phyloP scores from a whole-genome alignment of 2,329 filamentous ascomycete species.

The Aureobasidium zeae region DNA sequence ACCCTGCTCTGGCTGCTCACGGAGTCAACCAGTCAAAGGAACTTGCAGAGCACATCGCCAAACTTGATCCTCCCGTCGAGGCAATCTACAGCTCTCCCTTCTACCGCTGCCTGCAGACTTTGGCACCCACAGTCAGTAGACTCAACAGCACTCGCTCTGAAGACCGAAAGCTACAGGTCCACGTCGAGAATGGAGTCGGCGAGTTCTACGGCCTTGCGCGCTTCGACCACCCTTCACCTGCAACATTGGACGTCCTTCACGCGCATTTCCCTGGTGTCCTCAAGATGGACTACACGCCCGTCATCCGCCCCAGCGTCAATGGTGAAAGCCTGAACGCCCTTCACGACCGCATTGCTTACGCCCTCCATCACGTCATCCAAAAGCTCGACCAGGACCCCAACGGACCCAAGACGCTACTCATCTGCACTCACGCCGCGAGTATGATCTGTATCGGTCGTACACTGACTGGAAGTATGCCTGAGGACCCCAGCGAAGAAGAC shows the following conservation, averaged over 20 bases:
- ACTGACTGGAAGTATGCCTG: conserved; percentile 68
- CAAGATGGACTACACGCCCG: conserved; percentile 41
- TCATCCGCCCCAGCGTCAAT: conserved; percentile 57
- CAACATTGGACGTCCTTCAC: conserved; percentile 52
- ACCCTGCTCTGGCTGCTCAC: conserved; percentile 78
- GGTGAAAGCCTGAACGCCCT: conserved; percentile 75
- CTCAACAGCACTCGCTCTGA: conserved; percentile 29
- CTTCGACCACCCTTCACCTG: conserved; percentile 77
- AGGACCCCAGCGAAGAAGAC: conserved; percentile 62
- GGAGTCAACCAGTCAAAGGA: conserved; percentile 76
- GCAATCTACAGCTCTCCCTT: conserved; percentile 76
- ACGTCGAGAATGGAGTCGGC: conserved; percentile 40
- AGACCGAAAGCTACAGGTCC: conserved; percentile 26
- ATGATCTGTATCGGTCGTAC: conserved; percentile 79
- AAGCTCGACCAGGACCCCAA: conserved; percentile 59
- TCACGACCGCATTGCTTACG: conserved; percentile 67
- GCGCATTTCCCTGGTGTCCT: conserved; percentile 56
- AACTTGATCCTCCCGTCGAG: conserved; percentile 58
- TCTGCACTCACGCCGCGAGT: conserved; percentile 84
- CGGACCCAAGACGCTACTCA: conserved; percentile 57
- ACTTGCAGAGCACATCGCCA: conserved; percentile 56
- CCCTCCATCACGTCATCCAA: conserved; percentile 60
- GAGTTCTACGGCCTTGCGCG: conserved; percentile 89
- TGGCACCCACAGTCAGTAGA: conserved; percentile 56
- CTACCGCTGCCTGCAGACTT: conserved; percentile 79